Evolutionary conservation across 345 rosid genomes (phyloP), one percentile per base, ranked within the genome.

Genomic region (Raphanus raphanistrum): DNA sequence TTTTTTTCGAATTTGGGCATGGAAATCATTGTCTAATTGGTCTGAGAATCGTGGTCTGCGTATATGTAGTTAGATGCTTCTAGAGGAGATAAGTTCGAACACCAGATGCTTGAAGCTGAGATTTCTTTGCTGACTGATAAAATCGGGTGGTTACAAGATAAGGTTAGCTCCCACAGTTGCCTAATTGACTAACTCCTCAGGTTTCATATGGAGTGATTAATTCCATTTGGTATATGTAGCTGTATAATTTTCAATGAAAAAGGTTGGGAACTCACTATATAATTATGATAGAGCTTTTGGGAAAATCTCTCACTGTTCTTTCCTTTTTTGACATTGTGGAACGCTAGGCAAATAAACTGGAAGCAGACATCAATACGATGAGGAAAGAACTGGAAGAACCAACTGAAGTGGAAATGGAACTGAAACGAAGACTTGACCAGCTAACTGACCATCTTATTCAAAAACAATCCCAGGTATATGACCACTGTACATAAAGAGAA

Each of bases 361-460:
- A 84, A 74, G 86, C 68, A 76, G 81, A 88, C 81, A 89, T 88
- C 43, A 87, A 87, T 79, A 82, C 82, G 69, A 88, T 85, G 71
- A 85, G 87, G 85, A 94, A 89, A 86, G 98, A 87, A 78, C 81
- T 92, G 28, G 92, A 90, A 81, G 94, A 94, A 68, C 95, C 94
- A 29, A 87, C 98, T 41, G 97, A 92, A 84, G 92, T 94, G 68
- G 98, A 92, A 81, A 72, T 82, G 72, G 97, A 94, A 83, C 87
- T 92, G 73, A 88, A 87, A 82, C 84, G 90, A 76, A 88, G 96
- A 84, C 98, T 94, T 80, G 85, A 86, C 32, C 98, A 88, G 86
- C 84, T 92, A 72, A 92, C 98, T 61, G 98, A 94, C 86, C 98
- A 90, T 88, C 85, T 94, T 78, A 92, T 94, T 86, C 97, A 94